These are phyloP conservation scores for Wickerhamiella lipophila DNA, from an alignment of 805 yeast species.

Conservation along the genomic window DNA sequence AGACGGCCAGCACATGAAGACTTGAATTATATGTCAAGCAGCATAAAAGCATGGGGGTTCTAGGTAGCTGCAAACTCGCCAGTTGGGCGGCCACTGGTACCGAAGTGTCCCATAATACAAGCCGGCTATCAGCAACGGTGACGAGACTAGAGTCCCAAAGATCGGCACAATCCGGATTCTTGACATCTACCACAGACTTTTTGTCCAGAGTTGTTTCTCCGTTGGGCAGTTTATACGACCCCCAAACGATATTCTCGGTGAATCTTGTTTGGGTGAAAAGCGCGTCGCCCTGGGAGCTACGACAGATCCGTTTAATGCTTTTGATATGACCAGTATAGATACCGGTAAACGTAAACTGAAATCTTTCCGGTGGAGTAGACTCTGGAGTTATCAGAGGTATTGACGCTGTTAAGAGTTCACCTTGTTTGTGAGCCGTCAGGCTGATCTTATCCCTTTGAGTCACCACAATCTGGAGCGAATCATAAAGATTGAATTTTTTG, in stretches of 20 bases:
- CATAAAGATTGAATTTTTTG: not conserved
- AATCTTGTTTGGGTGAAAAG: slow-evolving; percentile 49
- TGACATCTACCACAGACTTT: slow-evolving; percentile 33
- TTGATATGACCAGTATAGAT: slow-evolving; percentile 79
- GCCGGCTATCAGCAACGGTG: slow-evolving; percentile 32
- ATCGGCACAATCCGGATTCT: slow-evolving; percentile 36
- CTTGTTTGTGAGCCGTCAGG: slow-evolving; percentile 1
- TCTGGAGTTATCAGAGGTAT: not conserved
- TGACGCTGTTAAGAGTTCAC: not conserved
- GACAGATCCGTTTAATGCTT: slow-evolving; percentile 52
- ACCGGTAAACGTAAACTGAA: slow-evolving; percentile 3
- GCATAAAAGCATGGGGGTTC: not conserved
- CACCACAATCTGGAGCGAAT: not conserved
- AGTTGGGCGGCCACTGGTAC: slow-evolving; percentile 12
- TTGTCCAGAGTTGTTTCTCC: slow-evolving; percentile 30
- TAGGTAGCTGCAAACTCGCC: not conserved
- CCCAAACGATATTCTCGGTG: slow-evolving; percentile 52
- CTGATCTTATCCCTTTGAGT: not conserved
- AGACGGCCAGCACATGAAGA: slow-evolving; percentile 18
- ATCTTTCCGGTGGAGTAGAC: not conserved
- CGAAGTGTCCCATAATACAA: slow-evolving; percentile 53
- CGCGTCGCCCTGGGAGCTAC: slow-evolving; percentile 55
- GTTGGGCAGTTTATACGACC: slow-evolving; percentile 29
- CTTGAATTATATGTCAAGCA: not conserved
- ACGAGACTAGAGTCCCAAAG: slow-evolving; percentile 36